phyloP scores from a whole-genome alignment of 1,284 basidiomycete genomes.

The Peniophora sp. region DNA sequence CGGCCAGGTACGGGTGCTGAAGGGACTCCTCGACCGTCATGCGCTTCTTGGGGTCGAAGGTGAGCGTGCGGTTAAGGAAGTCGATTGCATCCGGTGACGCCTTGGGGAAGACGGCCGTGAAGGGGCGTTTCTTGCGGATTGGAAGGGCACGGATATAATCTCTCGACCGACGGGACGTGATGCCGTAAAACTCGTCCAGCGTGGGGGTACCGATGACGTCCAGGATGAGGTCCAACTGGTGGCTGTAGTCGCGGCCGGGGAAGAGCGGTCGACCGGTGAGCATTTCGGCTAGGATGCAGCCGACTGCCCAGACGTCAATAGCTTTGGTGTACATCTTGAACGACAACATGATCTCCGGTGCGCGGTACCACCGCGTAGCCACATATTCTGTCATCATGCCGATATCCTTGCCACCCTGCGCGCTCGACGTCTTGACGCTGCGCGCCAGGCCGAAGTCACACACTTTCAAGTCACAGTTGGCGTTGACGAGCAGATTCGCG shows the following conservation, averaged over 20 bases:
- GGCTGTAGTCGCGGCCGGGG: conserved; percentile 84
- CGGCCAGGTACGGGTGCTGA: conserved; percentile 64
- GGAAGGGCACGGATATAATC: conserved; percentile 79
- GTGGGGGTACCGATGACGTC: conserved; percentile 86
- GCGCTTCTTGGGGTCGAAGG: conserved; percentile 83
- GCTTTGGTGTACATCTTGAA: conserved; percentile 83
- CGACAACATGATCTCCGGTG: conserved; percentile 85
- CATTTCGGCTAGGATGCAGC: conserved; percentile 87
- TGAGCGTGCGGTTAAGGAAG: conserved; percentile 77
- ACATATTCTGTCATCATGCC: conserved; percentile 83
- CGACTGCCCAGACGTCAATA: conserved; percentile 83
- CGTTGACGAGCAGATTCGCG: conserved; percentile 74
- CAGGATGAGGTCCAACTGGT: conserved; percentile 80
- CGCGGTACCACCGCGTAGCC: conserved; percentile 79
- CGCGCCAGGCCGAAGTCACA: conserved; percentile 83
- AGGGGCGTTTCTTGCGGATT: conserved; percentile 58
- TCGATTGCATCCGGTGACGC: conserved; percentile 72
- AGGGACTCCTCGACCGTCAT: conserved; percentile 82
- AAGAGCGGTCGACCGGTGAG: conserved; percentile 75
- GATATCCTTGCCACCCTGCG: conserved; percentile 54
- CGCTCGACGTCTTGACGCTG: conserved; percentile 54
- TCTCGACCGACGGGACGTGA: conserved; percentile 75
- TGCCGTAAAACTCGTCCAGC: conserved; percentile 82
- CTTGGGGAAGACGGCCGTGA: conserved; percentile 59
- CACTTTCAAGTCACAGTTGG: conserved; percentile 81